Percentiles rank a stretch among this genome's conserved stretches.
Conservation (phyloP, 2,329 filamentous ascomycete species). For the Ophiostoma sp. region DNA sequence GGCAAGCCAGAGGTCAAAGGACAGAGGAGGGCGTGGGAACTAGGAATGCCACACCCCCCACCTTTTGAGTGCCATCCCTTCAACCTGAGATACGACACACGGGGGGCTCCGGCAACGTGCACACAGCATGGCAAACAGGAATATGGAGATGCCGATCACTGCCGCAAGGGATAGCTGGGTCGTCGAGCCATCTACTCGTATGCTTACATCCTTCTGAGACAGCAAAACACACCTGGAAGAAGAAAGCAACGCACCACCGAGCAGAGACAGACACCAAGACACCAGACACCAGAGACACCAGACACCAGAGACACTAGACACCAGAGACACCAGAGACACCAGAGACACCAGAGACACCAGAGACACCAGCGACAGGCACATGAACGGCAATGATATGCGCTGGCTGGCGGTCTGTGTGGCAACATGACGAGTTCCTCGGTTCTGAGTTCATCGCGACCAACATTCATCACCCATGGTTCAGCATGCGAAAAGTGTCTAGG, state of each 20-base stretch:
- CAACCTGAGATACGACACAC: not conserved
- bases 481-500: not conserved
- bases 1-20: not conserved
- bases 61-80: not conserved
- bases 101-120: not conserved
- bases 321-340: not conserved
- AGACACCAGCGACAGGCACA: not conserved
- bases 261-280: too few species aligned
- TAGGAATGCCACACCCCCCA: not conserved
- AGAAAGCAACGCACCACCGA: too few species aligned
- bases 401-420: constrained; percentile 2
- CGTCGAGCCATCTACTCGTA: too few species aligned
- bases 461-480: not conserved
- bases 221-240: too few species aligned
- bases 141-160: not conserved
- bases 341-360: not conserved
- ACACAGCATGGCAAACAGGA: not conserved
- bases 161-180: not conserved
- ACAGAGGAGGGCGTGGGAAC: not conserved
- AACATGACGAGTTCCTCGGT: not conserved
- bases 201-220: too few species aligned
- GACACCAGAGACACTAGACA: too few species aligned
- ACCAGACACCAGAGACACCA: too few species aligned
- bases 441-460: not conserved
- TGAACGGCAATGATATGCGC: constrained; percentile 4